Conservation (phyloP, 192 early-diverging fungal genomes). For the Piromyces finnis region DNA sequence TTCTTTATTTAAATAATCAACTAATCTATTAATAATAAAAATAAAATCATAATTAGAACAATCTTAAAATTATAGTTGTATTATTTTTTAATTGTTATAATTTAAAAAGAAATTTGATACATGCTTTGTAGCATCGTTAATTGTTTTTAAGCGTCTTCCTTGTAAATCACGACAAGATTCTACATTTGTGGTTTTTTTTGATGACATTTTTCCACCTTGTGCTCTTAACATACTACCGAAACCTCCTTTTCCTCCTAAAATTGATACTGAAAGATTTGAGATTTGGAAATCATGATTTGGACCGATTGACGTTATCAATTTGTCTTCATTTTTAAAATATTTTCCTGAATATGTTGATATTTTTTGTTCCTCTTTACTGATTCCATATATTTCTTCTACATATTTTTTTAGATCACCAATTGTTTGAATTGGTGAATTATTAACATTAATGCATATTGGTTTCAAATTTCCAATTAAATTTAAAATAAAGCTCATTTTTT, state of each 20-base stretch:
- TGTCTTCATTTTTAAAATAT: background rate
- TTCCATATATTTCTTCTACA: background rate
- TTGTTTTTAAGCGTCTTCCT: slow-evolving; percentile 69
- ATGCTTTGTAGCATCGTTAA: slow-evolving; percentile 79
- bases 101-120: background rate
- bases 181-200: slow-evolving; percentile 75
- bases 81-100: too few relatives aligned
- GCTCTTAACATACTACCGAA: slow-evolving; percentile 89
- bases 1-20: slow-evolving; percentile 49
- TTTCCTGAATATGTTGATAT: background rate
- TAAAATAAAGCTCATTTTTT: background rate
- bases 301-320: background rate
- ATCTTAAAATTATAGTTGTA: background rate
- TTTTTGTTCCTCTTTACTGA: background rate
- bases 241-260: slow-evolving; percentile 80
- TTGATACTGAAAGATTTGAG: background rate
- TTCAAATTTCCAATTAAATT: background rate
- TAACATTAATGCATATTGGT: background rate
- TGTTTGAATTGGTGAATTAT: background rate
- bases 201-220: slow-evolving; percentile 74
- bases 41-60: background rate
- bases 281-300: background rate
- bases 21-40: slow-evolving; percentile 18
- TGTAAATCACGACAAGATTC: slow-evolving; percentile 88
- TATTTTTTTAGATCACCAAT: background rate